These are phyloP conservation scores for Hypsizygus ulmarius DNA, from an alignment of 1,284 basidiomycete genomes.

Conservation along the genomic window DNA sequence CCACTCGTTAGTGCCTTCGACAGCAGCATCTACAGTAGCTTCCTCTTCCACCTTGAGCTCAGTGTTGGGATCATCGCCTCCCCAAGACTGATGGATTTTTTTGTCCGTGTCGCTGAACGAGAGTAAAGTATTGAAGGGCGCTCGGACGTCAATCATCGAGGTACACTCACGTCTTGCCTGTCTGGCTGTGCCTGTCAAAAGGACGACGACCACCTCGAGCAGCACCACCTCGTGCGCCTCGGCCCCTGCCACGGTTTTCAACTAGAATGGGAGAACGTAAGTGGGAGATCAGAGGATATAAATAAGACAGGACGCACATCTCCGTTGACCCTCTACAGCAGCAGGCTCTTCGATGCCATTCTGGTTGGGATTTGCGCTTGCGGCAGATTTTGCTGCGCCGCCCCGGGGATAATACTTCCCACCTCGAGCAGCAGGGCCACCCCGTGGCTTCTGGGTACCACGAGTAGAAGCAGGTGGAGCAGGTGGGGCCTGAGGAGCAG, in stretches of 20 bases:
- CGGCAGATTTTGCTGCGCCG: constrained; percentile 40
- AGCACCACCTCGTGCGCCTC: constrained; percentile 45
- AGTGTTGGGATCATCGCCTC: constrained; percentile 78
- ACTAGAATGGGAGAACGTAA: constrained; percentile 31
- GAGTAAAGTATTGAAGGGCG: constrained; percentile 9
- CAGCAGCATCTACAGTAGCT: constrained; percentile 56
- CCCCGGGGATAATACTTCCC: constrained; percentile 76
- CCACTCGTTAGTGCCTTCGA: constrained; percentile 46
- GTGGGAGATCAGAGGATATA: constrained; percentile 12
- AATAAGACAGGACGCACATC: constrained; percentile 39
- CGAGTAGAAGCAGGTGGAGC: constrained; percentile 35
- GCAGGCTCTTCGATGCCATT: constrained; percentile 45
- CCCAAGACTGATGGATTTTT: constrained; percentile 90
- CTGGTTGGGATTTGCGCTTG: constrained; percentile 34
- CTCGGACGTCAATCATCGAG: constrained; percentile 1
- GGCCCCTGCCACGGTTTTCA: constrained; percentile 42
- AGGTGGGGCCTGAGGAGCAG: constrained; percentile 38
- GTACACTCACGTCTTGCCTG: constrained; percentile 70
- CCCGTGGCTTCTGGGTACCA: constrained; percentile 45
- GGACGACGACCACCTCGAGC: constrained; percentile 64
- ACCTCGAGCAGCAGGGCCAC: constrained; percentile 66
- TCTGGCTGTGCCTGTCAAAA: constrained; percentile 81
- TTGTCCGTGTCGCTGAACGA: constrained; percentile 80
- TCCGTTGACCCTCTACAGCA: constrained; percentile 44
- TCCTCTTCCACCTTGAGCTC: constrained; percentile 78